These are phyloP conservation scores for Dioszegia aurantiaca DNA, from an alignment of 768 basidiomycete species.

Conservation along the genomic window DNA sequence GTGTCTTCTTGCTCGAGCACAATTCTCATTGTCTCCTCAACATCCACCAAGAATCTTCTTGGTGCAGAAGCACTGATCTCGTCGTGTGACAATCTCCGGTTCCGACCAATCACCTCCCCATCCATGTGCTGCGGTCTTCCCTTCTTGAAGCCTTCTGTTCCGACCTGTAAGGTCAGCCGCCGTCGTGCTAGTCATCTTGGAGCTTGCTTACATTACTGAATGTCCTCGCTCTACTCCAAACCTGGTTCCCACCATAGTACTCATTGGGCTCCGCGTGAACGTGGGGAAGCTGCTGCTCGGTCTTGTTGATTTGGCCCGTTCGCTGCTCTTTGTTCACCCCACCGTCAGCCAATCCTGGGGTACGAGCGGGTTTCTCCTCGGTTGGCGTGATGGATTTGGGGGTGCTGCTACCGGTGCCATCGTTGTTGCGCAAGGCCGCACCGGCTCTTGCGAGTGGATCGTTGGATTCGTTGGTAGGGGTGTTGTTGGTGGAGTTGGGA, in stretches of 20 bases:
- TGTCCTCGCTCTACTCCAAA: conserved; percentile 76
- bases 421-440: not conserved
- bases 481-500: conserved; percentile 28
- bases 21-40: conserved; percentile 94
- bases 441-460: conserved; percentile 32
- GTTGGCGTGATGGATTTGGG: conserved; percentile 4
- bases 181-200: not conserved
- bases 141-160: conserved; percentile 69
- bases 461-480: conserved; percentile 23
- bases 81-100: conserved; percentile 82
- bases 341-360: not conserved
- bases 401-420: not conserved
- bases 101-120: conserved; percentile 69
- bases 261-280: conserved; percentile 69
- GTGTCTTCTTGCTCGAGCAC: conserved; percentile 98
- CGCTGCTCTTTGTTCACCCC: conserved; percentile 3
- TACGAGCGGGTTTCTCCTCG: conserved; percentile 13
- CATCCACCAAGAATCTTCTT: conserved; percentile 89
- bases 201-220: conserved; percentile 72
- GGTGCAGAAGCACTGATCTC: conserved; percentile 76
- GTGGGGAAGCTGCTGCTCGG: conserved; percentile 37
- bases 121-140: conserved; percentile 70
- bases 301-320: conserved; percentile 29
- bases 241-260: conserved; percentile 79
- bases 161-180: conserved; percentile 57